Percentiles rank a stretch among this genome's conserved stretches.
Evolutionary conservation across 371 early-diverging fungal genomes (phyloP).

Genomic region (Apophysomyces elegans): DNA sequence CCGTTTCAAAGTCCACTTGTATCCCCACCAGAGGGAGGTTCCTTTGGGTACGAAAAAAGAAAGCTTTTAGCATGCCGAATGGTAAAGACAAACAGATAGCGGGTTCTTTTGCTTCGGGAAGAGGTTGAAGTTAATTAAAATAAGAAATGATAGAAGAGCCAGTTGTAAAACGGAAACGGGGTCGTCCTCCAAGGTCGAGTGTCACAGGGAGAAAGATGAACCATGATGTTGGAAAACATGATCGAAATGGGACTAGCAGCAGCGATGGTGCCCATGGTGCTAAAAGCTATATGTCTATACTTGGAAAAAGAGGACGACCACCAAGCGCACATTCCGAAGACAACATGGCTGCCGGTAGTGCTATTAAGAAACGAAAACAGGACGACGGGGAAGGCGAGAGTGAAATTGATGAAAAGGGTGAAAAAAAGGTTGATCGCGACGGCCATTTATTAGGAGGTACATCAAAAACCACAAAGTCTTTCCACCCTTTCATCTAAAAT

Average conservation of each 20-base stretch:
- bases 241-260: neutral
- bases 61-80: neutral
- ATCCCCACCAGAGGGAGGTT: neutral
- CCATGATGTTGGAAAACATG: neutral
- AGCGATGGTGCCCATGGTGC: neutral
- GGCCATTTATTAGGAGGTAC: constrained; percentile 72
- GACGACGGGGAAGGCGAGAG: constrained; percentile 50
- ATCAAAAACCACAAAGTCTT: constrained; percentile 9
- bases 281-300: neutral
- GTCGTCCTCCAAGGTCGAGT: constrained; percentile 1
- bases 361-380: neutral
- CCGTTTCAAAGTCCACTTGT: constrained; percentile 5
- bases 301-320: neutral
- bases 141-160: neutral
- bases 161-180: neutral
- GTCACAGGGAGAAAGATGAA: neutral
- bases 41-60: neutral
- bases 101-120: no score
- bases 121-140: no score
- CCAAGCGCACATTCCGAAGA: neutral
- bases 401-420: constrained; percentile 65
- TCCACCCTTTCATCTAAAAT: constrained; percentile 22
- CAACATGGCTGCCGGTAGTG: neutral
- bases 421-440: constrained; percentile 66
- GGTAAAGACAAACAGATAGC: neutral